Percentiles rank a stretch among this genome's conserved stretches.
Evolutionary conservation across 768 basidiomycete genomes (phyloP).

Genomic region (Tricholoma bakamatsutake): DNA sequence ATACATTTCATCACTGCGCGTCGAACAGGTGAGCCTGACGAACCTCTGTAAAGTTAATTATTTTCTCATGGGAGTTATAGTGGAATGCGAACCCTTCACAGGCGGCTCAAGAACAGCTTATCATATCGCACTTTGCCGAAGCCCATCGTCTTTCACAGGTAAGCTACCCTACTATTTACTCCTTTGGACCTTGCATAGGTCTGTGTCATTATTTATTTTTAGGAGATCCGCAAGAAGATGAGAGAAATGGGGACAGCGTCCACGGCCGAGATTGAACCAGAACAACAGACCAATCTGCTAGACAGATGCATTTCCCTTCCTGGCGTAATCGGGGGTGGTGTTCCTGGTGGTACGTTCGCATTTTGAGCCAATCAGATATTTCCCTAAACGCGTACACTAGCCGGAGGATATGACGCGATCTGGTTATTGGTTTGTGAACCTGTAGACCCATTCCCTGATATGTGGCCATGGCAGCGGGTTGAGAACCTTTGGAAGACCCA

Average conservation of each 20-base stretch:
- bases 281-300: constrained; percentile 78
- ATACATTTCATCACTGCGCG: constrained; percentile 54
- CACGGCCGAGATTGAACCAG: constrained; percentile 86
- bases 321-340: constrained; percentile 91
- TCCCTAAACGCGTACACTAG: constrained; percentile 34
- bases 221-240: constrained; percentile 80
- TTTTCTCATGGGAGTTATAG: constrained; percentile 23
- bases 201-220: not conserved
- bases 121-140: constrained; percentile 53
- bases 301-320: constrained; percentile 70
- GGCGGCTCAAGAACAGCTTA: constrained; percentile 33
- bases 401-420: constrained; percentile 95
- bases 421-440: constrained; percentile 85
- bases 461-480: constrained; percentile 51
- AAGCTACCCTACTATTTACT: not conserved
- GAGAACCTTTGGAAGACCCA: constrained; percentile 67
- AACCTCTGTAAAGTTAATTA: not conserved
- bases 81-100: constrained; percentile 57
- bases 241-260: constrained; percentile 74
- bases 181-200: not conserved
- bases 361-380: not conserved
- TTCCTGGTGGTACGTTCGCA: constrained; percentile 78
- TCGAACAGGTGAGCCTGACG: constrained; percentile 41
- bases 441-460: constrained; percentile 34
- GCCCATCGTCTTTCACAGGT: constrained; percentile 58